A percentile compares a stretch with the other conserved stretches of the same genome.
Conservation (phyloP, 805 yeast species). For the Starmerella riodocensis region DNA sequence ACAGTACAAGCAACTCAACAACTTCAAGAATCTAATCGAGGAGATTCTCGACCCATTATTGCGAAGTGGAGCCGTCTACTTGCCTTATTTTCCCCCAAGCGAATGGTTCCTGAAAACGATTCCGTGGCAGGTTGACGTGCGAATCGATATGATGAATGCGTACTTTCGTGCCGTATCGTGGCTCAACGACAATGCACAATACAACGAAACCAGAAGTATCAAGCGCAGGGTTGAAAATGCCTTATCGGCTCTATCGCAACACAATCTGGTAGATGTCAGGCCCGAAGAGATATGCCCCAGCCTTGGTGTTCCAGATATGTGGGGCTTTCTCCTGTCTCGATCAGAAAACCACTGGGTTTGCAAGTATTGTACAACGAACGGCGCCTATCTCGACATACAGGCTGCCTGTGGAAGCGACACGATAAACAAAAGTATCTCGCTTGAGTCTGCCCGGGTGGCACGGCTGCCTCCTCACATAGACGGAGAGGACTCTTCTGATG, state of each 20-base stretch:
- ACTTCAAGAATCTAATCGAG: constrained; percentile 49
- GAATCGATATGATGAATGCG: constrained; percentile 42
- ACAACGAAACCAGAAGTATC: not conserved
- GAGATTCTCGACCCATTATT: constrained; percentile 30
- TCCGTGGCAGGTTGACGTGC: constrained; percentile 51
- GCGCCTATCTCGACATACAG: constrained; percentile 6
- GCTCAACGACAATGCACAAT: not conserved
- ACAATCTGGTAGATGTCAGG: constrained; percentile 6
- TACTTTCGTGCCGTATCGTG: constrained; percentile 28
- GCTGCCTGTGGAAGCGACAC: not conserved
- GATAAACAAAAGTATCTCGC: not conserved
- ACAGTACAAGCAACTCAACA: constrained; percentile 42
- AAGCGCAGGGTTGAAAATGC: constrained; percentile 2
- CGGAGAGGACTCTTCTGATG: constrained; percentile 6
- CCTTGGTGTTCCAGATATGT: constrained; percentile 2
- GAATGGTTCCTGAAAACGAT: constrained; percentile 41
- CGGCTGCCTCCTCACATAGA: constrained; percentile 2
- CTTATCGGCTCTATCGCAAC: constrained; percentile 6
- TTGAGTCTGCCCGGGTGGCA: constrained; percentile 1
- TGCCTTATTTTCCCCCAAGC: constrained; percentile 56
- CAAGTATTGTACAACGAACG: constrained; percentile 7
- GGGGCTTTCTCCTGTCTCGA: constrained; percentile 7
- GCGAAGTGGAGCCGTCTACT: constrained; percentile 14
- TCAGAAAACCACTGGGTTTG: constrained; percentile 1
- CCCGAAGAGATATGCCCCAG: not conserved